Evolutionary conservation across 2,329 filamentous ascomycete species (phyloP).

Genomic region (Allantophomopsis cytisporea): DNA sequence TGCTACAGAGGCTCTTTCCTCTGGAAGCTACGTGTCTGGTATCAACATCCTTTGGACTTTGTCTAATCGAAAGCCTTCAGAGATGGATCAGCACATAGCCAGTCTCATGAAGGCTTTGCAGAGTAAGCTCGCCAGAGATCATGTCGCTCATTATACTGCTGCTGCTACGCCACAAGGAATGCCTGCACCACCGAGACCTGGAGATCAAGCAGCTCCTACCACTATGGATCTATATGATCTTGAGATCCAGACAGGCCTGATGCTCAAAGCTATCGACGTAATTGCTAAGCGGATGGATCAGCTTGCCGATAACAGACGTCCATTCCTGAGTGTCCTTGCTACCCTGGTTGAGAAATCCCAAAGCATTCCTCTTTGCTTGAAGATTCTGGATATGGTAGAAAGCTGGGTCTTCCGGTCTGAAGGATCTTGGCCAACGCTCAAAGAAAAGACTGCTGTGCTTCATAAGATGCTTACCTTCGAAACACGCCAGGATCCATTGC

Average conservation of each 20-base stretch:
- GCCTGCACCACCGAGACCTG: slow-evolving; percentile 18
- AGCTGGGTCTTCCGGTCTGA: slow-evolving; percentile 92
- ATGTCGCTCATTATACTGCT: slow-evolving; percentile 63
- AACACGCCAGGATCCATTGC: slow-evolving; percentile 64
- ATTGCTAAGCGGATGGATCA: slow-evolving; percentile 86
- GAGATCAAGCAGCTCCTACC: slow-evolving; percentile 34
- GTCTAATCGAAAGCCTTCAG: slow-evolving; percentile 67
- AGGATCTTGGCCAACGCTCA: slow-evolving; percentile 91
- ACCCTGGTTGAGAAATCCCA: slow-evolving; percentile 91
- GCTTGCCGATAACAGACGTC: slow-evolving; percentile 77
- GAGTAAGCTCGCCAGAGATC: slow-evolving; percentile 82
- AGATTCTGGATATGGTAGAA: slow-evolving; percentile 89
- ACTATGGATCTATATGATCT: slow-evolving; percentile 65
- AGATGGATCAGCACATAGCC: slow-evolving; percentile 80
- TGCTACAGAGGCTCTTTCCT: slow-evolving; percentile 75
- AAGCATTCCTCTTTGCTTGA: slow-evolving; percentile 75
- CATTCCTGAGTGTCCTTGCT: slow-evolving; percentile 89
- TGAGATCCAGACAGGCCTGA: slow-evolving; percentile 79
- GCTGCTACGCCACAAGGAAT: slow-evolving; percentile 33
- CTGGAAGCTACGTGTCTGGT: slow-evolving; percentile 69
- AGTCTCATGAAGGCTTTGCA: slow-evolving; percentile 90
- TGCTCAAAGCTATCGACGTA: slow-evolving; percentile 91
- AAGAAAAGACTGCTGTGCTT: slow-evolving; percentile 97
- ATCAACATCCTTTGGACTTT: slow-evolving; percentile 92
- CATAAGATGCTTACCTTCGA: slow-evolving; percentile 99